These are phyloP conservation scores for Harringtonia lauricola DNA, from an alignment of 2,329 filamentous ascomycete species.

Conservation along the genomic window DNA sequence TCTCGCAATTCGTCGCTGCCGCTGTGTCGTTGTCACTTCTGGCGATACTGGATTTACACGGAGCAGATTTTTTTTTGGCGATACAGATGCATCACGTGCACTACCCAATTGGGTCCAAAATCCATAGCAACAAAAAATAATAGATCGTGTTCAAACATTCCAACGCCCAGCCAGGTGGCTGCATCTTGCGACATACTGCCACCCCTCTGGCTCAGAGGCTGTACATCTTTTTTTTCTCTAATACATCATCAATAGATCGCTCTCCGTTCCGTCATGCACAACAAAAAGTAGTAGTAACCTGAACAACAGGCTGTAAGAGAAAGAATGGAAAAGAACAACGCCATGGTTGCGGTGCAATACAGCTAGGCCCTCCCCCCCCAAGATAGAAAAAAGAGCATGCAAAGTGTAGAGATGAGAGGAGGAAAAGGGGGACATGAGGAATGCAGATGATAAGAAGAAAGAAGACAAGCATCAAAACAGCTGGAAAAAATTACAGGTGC, in stretches of 20 bases:
- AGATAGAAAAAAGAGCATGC: neutral
- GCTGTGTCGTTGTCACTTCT: too few relatives aligned
- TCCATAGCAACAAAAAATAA: too few relatives aligned
- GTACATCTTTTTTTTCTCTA: neutral
- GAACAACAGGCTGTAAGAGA: neutral
- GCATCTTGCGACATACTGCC: neutral
- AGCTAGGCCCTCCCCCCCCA: neutral
- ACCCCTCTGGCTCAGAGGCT: neutral
- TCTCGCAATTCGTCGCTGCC: too few relatives aligned
- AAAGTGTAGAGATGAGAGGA: neutral
- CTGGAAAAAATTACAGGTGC: neutral
- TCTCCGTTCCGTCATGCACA: conserved; percentile 1
- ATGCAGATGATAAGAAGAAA: conserved; percentile 1
- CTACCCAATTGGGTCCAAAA: too few relatives aligned
- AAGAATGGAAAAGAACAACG: neutral
- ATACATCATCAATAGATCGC: conserved; percentile 2
- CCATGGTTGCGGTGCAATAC: neutral
- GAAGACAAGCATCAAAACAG: neutral
- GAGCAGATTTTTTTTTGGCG: conserved; percentile 4
- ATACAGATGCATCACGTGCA: neutral
- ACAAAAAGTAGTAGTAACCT: neutral
- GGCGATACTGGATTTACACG: too few relatives aligned
- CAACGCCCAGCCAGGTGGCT: neutral
- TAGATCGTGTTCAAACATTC: neutral
- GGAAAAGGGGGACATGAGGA: neutral